Base-by-base conservation (phyloP, 352 stramenopile species). In the Phytophthora ramorum region DNA sequence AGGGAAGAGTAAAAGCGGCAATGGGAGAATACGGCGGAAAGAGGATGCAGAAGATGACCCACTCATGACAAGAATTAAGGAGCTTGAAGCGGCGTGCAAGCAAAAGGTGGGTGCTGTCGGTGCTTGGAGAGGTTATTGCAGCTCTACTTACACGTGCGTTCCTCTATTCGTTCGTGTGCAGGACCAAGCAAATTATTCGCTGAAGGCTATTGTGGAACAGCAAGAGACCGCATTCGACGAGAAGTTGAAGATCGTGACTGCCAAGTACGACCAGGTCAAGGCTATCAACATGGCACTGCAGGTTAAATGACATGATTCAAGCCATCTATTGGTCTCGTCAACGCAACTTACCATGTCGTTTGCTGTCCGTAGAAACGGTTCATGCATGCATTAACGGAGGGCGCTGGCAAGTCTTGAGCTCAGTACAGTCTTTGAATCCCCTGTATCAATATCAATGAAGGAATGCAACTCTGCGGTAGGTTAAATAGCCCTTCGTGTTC, bases 231-330 rank as follows among this genome's bases (percentile, higher is more conserved):
- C 85, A 4, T 85, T 88, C 9, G 83, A 92, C 19, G 82, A 89
- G 22, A 95, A 92, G 47, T 54, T 91, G 16, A 89, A 86, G 65
- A 65, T 90, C 28, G 63, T 83, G 19, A 86, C 74, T 30, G 69
- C 73, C 38, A 95, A 93, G 51, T 95, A 95, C 59, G 77, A 85
- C 37, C 83, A 95, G 60, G 79, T 90, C 17, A 93, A 93, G 62
- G 71, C 76, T 30, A 92, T 95, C 55, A 95, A 92, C 58, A 63
- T 93, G 54, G 78, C 83, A 3, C 67, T 95, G 20, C 87, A 94
- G 78, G 85, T 92, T 70, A 12, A 32, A 19, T 48, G 22, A 41
- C 26, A 54, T n/a, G 22, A 24, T 45, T 20, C 6, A 4, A 22
- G 13, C 7, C 17, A 22, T 19, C 45, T 0, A 19, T 9, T 12